Evolutionary conservation across 2,329 filamentous ascomycete species (phyloP).

Genomic region (Pseudocercospora macadamiae): DNA sequence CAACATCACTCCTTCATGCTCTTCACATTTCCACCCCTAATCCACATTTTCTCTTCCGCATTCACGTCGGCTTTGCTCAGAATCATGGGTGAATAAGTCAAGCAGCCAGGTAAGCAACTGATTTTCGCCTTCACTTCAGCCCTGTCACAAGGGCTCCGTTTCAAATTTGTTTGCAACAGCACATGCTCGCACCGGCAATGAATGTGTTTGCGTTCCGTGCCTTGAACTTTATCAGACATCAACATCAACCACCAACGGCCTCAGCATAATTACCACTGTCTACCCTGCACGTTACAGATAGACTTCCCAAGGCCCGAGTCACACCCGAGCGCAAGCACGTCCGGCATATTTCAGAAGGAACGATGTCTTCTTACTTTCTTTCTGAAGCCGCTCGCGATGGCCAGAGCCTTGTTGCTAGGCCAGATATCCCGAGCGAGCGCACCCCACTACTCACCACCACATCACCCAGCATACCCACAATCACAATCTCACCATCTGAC

Average conservation of each 20-base stretch:
- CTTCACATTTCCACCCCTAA: not conserved
- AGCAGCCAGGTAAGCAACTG: conserved; percentile 1
- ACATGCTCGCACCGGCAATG: not conserved
- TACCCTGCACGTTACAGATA: not conserved
- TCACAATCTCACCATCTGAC: conserved; percentile 19
- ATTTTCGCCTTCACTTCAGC: not conserved
- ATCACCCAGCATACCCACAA: not conserved
- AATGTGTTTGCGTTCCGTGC: not conserved
- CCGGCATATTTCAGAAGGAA: conserved; percentile 7
- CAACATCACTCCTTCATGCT: not conserved
- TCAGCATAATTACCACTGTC: not conserved
- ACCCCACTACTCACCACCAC: not conserved
- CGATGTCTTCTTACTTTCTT: conserved; percentile 2
- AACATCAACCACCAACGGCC: not conserved
- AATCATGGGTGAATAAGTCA: conserved; percentile 15
- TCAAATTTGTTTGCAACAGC: conserved; percentile 5
- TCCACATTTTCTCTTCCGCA: not conserved
- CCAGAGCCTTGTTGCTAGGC: not conserved
- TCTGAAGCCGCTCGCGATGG: conserved; percentile 5
- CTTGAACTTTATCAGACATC: conserved; percentile 1
- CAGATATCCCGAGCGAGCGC: not conserved
- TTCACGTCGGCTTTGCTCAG: not conserved
- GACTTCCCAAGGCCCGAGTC: conserved; percentile 12
- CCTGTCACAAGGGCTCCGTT: not conserved
- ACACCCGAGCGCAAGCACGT: conserved; percentile 2